Base-by-base conservation (phyloP, 768 basidiomycete genomes). In the Boletus rubescentipes region DNA sequence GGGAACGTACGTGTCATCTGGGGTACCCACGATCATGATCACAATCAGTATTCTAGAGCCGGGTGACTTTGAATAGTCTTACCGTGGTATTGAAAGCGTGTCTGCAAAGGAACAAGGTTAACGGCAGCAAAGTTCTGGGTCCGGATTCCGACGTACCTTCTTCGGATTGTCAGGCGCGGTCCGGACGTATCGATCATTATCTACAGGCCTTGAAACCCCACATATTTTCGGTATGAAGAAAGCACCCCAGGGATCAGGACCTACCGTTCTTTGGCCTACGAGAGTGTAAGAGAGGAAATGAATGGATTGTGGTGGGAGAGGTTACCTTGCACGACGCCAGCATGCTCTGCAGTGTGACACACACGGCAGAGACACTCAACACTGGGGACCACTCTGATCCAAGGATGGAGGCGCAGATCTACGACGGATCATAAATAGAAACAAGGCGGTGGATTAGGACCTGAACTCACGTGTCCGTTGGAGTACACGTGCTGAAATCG, bases 311-410 rank as follows among this genome's bases (percentile, higher is more conserved):
- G 29, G 29, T 14, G 15, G 15, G 41, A 35, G n/a, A 42, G 54
- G 59, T 42, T 57, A 89, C 91, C 84, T 91, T 94, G 82, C 89
- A 92, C 8, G 89, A 91, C 21, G 91, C 93, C 53, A 95, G 79
- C 93, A 95, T 95, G 63, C 89, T 91, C 73, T 94, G 93, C 43
- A 95, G 72, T 4, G 92, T 93, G 16, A 93, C 81, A 63, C 90
- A 93, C 39, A 93, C 83, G 3, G 89, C 81, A 26, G 86, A 77
- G 20, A 91, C 90, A 56, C 87, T 91, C 58, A 93, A 72, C n/a
- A 92, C 90, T 0, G 91, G 92, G 10, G 89, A 91, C 91, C 91
- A 93, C 59, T 93, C 92, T 61, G 81, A 87, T 26, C 91, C 93
- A 9, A 95, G 82, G 52, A 95, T 93, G 14, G 89, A 92, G 9